These are phyloP conservation scores for Solanum aculeatissimum DNA, from an alignment of 305 asterid genomes.

Conservation along the genomic window DNA sequence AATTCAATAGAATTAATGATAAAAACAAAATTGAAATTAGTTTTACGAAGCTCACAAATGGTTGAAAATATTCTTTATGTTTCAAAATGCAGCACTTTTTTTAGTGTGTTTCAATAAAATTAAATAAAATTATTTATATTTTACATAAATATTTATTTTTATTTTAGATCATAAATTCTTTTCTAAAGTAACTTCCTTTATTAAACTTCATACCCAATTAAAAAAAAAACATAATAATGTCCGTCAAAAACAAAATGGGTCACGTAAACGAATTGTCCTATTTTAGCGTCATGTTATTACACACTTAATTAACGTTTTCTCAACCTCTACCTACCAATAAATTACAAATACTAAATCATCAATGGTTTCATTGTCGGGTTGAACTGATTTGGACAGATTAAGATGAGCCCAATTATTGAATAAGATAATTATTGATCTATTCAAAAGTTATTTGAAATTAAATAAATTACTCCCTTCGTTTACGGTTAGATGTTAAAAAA, in stretches of 20 bases:
- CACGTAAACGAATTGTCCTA: not conserved
- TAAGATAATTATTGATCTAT: accelerated
- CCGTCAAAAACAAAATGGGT: not conserved
- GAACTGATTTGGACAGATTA: not conserved
- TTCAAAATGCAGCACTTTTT: not conserved
- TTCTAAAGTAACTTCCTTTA: not conserved
- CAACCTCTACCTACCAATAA: not conserved
- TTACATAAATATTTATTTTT: not conserved
- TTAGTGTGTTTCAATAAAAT: accelerated
- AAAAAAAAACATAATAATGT: not conserved
- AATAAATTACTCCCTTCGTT: too few species aligned
- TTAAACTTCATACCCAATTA: not conserved
- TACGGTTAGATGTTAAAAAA: too few species aligned
- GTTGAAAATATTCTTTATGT: not conserved
- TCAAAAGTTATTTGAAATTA: not conserved
- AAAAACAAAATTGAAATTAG: not conserved
- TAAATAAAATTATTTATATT: not conserved
- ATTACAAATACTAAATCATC: not conserved
- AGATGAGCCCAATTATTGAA: not conserved
- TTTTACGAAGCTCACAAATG: not conserved
- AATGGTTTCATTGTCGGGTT: not conserved
- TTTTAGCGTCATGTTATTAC: not conserved
- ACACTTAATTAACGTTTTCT: not conserved
- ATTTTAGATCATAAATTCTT: not conserved
- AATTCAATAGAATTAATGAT: not conserved